Evolutionary conservation across 2,329 filamentous ascomycete species (phyloP), one percentile per base, ranked within the genome.

Genomic region (Fusarium longipes): DNA sequence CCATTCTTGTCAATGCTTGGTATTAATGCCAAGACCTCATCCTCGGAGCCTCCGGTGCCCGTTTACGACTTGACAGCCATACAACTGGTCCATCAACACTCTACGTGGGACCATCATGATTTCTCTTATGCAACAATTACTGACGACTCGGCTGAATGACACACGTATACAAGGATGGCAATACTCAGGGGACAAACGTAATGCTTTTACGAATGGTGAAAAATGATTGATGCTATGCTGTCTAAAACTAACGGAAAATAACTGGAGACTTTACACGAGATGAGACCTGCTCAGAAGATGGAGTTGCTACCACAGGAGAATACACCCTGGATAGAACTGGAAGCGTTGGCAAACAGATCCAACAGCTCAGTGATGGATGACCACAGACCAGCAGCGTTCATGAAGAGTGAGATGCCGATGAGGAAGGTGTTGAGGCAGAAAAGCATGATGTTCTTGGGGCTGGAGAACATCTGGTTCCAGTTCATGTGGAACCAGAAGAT

Each of bases 401-500:
- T 77, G 53, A 78, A 78, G 29, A 78, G 52, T 15, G 76, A 71
- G 45, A 76, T 74, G 40, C 71, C 24, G 22, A 78, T 74, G 27
- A 77, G 73, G 48, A 76, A 72, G 14, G 54, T 63, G 47, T 78
- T 79, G 49, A 76, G 18, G 32, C 65, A 67, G 47, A 70, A 68
- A 39, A 76, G 58, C 12, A 58, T 35, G 14, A 73, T 78, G 60
- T 77, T 77, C 50, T 61, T 71, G 72, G 67, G 70, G 54, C 54
- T 68, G 45, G 47, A 68, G 44, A 77, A 75, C 48, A 73, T 70
- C 39, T 71, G 59, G 45, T 74, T 66, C 76, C 76, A 76, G 73
- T 79, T 78, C 58, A 77, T 72, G 68, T 76, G 74, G 69, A 78
- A 74, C 77, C 76, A 78, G 59, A 77, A 76, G 40, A 78, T 66